phyloP scores from a whole-genome alignment of 2,329 filamentous ascomycete species.

The Fusarium haematococcum region DNA sequence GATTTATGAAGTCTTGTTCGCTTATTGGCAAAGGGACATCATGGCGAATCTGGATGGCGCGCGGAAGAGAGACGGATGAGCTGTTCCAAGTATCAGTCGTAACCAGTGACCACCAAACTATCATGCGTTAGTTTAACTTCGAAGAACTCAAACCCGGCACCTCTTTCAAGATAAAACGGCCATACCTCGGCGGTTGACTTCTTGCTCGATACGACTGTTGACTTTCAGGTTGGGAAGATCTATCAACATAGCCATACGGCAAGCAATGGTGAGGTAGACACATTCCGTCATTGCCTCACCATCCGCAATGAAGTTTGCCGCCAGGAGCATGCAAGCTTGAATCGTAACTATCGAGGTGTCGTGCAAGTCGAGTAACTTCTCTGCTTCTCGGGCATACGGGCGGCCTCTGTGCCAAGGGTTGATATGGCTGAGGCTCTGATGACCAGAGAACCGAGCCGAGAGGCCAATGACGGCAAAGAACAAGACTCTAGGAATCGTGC shows the following conservation, averaged over 20 bases:
- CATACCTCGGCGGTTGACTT: neutral
- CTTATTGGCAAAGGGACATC: neutral
- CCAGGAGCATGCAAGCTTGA: conserved; percentile 9
- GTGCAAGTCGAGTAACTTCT: conserved; percentile 8
- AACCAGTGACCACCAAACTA: conserved; percentile 17
- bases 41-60: neutral
- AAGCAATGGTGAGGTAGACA: conserved; percentile 3
- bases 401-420: conserved; percentile 11
- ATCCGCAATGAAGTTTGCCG: conserved; percentile 3
- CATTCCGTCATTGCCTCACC: conserved; percentile 6
- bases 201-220: neutral
- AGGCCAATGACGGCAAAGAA: neutral
- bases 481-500: neutral
- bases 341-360: conserved; percentile 5
- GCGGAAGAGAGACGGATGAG: conserved; percentile 7
- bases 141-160: too few relatives aligned
- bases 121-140: neutral
- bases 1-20: neutral
- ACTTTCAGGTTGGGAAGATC: conserved; percentile 3
- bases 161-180: neutral
- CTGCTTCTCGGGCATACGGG: conserved; percentile 1
- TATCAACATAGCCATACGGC: conserved; percentile 10
- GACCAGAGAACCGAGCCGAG: neutral
- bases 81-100: conserved; percentile 16
- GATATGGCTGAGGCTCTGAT: neutral